phyloP scores from a whole-genome alignment of 2,329 filamentous ascomycete genomes.

The Xylariaceae sp. region DNA sequence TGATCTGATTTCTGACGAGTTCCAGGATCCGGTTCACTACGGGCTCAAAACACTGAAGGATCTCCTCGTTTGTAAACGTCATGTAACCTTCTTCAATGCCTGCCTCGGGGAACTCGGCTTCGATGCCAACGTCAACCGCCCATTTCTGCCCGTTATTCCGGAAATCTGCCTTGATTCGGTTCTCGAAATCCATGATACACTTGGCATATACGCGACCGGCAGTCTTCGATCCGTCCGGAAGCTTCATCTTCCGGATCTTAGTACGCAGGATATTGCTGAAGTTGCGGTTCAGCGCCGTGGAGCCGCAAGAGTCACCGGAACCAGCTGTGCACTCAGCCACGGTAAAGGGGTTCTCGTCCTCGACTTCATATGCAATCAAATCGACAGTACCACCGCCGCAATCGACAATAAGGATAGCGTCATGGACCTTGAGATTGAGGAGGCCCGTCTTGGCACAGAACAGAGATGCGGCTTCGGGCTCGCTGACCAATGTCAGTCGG shows the following conservation, averaged over 20 bases:
- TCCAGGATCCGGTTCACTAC: constrained; percentile 96
- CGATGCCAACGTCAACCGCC: constrained; percentile 97
- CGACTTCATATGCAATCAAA: constrained; percentile 97
- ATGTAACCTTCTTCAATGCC: constrained; percentile 99
- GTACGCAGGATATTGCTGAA: constrained; percentile 97
- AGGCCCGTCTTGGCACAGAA: constrained; percentile 97
- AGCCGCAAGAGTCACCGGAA: constrained; percentile 95
- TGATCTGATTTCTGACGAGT: constrained; percentile 95
- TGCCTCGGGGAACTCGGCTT: constrained; percentile 95
- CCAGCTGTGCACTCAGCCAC: constrained; percentile 96
- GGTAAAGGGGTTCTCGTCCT: constrained; percentile 94
- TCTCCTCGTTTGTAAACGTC: constrained; percentile 99
- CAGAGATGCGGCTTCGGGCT: constrained; percentile 93
- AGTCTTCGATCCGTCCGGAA: constrained; percentile 92
- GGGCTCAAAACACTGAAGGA: constrained; percentile 96
- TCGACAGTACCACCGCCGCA: constrained; percentile 98
- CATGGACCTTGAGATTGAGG: constrained; percentile 94
- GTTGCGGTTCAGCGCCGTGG: constrained; percentile 95
- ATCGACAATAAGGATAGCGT: constrained; percentile 96
- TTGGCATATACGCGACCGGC: constrained; percentile 98
- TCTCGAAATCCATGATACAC: constrained; percentile 99
- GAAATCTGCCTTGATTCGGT: constrained; percentile 99
- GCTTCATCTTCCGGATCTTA: constrained; percentile 98
- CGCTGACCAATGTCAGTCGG: constrained; percentile 86
- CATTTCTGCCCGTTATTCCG: constrained; percentile 98